A percentile compares a stretch with the other conserved stretches of the same genome.
Conservation (phyloP, 1,284 basidiomycete genomes). For the Exobasidium rhododendri region DNA sequence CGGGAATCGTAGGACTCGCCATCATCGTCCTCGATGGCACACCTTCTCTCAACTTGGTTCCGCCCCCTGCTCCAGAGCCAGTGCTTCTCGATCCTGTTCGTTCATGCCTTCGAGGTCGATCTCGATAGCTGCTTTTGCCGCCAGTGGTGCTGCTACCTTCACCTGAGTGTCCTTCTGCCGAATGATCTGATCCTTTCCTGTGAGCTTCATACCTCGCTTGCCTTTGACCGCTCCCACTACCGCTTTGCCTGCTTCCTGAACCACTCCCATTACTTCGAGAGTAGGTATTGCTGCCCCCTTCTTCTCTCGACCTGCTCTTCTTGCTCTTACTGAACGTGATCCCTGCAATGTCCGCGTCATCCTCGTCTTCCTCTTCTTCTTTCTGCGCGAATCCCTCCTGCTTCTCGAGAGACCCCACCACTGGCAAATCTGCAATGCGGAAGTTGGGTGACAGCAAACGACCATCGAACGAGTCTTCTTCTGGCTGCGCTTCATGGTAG, state of each 20-base stretch:
- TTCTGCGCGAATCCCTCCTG: constrained; percentile 2
- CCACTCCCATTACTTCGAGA: constrained; percentile 19
- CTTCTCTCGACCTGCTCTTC: neutral
- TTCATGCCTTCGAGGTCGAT: constrained; percentile 35
- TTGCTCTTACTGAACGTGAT: constrained; percentile 29
- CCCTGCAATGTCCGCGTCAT: constrained; percentile 45
- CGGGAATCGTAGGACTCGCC: constrained; percentile 5
- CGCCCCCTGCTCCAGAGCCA: neutral
- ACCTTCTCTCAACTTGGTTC: constrained; percentile 1
- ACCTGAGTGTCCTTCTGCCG: constrained; percentile 2
- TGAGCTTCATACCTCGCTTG: constrained; percentile 12
- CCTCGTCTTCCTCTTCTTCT: constrained; percentile 24
- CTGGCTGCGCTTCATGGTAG: constrained; percentile 26
- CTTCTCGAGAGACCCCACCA: neutral
- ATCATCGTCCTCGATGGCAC: neutral
- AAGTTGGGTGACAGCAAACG: constrained; percentile 1
- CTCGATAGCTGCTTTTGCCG: constrained; percentile 24
- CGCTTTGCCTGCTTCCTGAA: constrained; percentile 12
- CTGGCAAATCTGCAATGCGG: constrained; percentile 4
- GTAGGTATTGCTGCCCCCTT: neutral
- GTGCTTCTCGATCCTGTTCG: constrained; percentile 14
- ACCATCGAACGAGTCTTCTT: constrained; percentile 4
- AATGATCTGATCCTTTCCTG: constrained; percentile 5
- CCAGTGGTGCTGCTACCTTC: constrained; percentile 20
- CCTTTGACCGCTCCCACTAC: neutral